Percentiles rank a stretch among this genome's conserved stretches.
These are phyloP conservation scores for Pouteria glomerata DNA, from an alignment of 148 eudicot species.

Conservation along the genomic window DNA sequence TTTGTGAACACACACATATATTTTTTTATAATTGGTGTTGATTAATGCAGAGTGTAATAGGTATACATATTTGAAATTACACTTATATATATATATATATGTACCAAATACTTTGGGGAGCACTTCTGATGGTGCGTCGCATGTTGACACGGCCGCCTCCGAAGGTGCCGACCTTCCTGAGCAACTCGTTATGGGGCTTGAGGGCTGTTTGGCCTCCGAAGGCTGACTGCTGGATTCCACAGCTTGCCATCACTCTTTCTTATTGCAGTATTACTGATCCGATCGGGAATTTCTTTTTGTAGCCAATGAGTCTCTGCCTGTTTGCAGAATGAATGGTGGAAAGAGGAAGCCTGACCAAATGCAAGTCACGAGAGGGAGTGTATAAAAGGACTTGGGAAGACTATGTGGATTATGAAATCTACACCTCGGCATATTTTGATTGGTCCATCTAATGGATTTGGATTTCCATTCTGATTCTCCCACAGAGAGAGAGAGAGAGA, in stretches of 20 bases:
- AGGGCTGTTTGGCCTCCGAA: constrained; percentile 18
- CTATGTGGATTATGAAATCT: constrained; percentile 37
- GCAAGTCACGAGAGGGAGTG: neutral
- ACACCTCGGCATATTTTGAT: constrained; percentile 34
- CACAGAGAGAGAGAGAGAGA: too few species aligned
- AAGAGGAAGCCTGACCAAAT: neutral
- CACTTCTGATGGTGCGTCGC: constrained; percentile 26
- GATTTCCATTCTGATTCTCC: constrained; percentile 8
- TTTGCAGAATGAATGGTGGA: neutral
- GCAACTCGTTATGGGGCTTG: constrained; percentile 26
- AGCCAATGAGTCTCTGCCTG: neutral
- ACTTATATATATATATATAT: neutral
- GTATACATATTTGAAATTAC: too few species aligned
- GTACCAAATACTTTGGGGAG: constrained; percentile 29
- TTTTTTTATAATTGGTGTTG: too few species aligned
- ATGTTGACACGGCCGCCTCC: constrained; percentile 26
- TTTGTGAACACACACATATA: too few species aligned
- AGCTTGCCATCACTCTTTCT: constrained; percentile 38
- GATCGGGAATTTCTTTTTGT: neutral
- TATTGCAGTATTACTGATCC: too few species aligned
- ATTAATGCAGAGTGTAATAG: too few species aligned
- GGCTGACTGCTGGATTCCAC: constrained; percentile 21
- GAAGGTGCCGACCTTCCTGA: constrained; percentile 25
- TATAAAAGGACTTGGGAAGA: constrained; percentile 16
- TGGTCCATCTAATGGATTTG: constrained; percentile 25